phyloP scores from a whole-genome alignment of 768 basidiomycete genomes.

The Lactarius psammicola region DNA sequence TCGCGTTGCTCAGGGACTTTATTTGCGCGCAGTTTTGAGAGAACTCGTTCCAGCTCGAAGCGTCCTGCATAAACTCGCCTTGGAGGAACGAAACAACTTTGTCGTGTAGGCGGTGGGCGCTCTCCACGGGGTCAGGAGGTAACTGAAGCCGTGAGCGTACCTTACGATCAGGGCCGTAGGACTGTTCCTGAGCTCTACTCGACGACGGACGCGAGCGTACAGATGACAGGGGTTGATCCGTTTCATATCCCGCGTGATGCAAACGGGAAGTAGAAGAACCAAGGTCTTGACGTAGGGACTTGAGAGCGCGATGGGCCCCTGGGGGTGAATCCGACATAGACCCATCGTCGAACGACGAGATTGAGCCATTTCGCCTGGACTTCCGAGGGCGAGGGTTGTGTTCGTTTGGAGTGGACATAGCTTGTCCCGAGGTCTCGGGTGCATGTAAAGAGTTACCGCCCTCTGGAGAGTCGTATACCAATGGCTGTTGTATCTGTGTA shows the following conservation, averaged over 20 bases:
- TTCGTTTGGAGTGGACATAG: neutral
- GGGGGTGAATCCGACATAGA: constrained; percentile 19
- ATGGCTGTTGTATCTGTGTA: neutral
- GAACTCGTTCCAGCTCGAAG: constrained; percentile 17
- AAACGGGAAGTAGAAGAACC: neutral
- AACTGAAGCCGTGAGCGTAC: constrained; percentile 3
- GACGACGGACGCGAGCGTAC: constrained; percentile 1
- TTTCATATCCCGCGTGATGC: constrained; percentile 17
- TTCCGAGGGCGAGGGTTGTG: constrained; percentile 8
- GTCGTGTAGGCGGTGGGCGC: constrained; percentile 1
- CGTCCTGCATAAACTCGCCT: constrained; percentile 11
- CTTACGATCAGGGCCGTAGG: constrained; percentile 7
- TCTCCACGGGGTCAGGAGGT: constrained; percentile 9
- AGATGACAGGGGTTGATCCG: constrained; percentile 7
- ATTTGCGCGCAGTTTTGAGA: constrained; percentile 7
- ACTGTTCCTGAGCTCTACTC: neutral
- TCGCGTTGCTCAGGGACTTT: constrained; percentile 15
- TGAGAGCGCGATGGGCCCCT: neutral
- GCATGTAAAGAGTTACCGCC: neutral
- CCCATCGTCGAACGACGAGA: constrained; percentile 6
- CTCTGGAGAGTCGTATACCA: neutral
- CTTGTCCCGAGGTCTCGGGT: neutral
- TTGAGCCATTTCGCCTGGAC: constrained; percentile 6
- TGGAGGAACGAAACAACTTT: constrained; percentile 16
- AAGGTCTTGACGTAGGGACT: neutral